These are phyloP conservation scores for Solanum chacoense DNA, from an alignment of 305 asterid species.

Conservation along the genomic window DNA sequence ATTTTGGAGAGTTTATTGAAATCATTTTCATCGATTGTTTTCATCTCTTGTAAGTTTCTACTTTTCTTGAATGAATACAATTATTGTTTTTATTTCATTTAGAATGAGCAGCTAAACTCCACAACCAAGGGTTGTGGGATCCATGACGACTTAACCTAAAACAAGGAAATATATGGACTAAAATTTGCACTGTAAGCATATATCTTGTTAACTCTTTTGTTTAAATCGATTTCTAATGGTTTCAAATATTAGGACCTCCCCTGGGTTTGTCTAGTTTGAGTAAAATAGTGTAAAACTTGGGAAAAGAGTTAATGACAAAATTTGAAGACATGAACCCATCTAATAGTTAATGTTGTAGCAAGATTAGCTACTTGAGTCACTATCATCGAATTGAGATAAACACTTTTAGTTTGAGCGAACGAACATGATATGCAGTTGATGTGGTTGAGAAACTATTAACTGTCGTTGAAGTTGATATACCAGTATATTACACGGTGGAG, in stretches of 20 bases:
- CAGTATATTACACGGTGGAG: not conserved
- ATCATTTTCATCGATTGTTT: too few species aligned
- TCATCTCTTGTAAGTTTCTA: not conserved
- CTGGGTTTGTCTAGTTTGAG: not conserved
- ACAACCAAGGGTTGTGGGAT: not conserved
- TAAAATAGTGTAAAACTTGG: not conserved
- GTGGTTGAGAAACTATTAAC: not conserved
- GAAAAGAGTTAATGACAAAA: not conserved
- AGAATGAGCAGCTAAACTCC: not conserved
- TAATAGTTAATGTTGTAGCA: not conserved
- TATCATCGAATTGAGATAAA: not conserved
- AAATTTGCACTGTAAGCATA: too few species aligned
- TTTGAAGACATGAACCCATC: not conserved
- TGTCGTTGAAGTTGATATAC: not conserved
- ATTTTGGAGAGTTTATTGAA: not conserved
- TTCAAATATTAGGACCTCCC: not conserved
- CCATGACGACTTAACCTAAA: not conserved
- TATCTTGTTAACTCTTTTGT: not conserved
- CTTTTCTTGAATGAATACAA: not conserved
- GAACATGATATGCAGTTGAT: not conserved
- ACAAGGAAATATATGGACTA: not conserved
- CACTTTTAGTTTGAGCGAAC: not conserved
- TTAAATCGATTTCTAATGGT: not conserved
- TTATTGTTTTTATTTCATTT: too few species aligned
- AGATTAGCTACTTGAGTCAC: not conserved